Evolutionary conservation across 345 rosid species (phyloP), one percentile per base, ranked within the genome.

Genomic region (Carallia pectinifolia): DNA sequence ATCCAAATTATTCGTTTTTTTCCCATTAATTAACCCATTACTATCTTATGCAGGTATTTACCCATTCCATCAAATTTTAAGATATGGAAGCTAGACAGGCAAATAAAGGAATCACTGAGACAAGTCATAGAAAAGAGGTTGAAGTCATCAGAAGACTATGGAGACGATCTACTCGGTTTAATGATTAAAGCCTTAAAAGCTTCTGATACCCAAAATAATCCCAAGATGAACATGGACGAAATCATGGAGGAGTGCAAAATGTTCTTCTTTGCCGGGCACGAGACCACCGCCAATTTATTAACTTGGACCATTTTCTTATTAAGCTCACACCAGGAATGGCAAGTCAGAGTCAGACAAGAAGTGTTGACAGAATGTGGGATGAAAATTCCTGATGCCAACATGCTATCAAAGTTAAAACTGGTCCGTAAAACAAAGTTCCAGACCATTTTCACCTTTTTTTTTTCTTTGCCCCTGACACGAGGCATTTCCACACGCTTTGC

Each of bases 251-350:
- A 94, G 73, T 94, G 98, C 80, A 91, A 94, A 74, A 87, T 88
- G 64, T 94, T 94, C 73, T 91, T 91, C 82, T 91, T 94, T 58
- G 96, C 98, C 50, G 98, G 98, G 47, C 89, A 94, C 74, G 96
- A 86, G 77, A 89, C 98, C 79, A 89, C 97, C 31, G 83, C 96
- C 30, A 89, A 86, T 71, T 31, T 94, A 82, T 89, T 88, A 84
- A 91, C 97, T 77, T 91, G 97, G 98, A 85, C 95, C 27, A 80
- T 88, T 27, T 80, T 94, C 61, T 83, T 94, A 64, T 82, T 91
- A 61, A 82, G 95, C 64, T 77, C 84, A 87, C 95, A 91, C 88
- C 92, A 89, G 67, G 87, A 86, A 29, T 88, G 97, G 97, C 97
- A 94, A 84, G 87, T 73, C 77, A 86, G 74, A 77, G 88, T 95